Base-by-base conservation (phyloP, 2,329 filamentous ascomycete genomes). In the Escovopsis sp. region DNA sequence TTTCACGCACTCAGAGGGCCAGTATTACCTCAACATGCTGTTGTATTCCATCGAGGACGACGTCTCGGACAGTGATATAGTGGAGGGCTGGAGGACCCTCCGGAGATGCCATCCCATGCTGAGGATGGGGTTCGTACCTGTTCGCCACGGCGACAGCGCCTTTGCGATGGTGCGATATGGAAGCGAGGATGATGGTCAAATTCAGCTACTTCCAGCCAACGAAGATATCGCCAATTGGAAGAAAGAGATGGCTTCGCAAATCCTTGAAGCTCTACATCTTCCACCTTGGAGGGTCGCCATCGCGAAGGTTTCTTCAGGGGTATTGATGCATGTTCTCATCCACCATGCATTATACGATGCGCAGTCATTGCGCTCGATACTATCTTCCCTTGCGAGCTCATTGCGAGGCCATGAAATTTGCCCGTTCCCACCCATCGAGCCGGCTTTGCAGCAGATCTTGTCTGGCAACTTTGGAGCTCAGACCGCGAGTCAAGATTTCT, bases 281-380 rank as follows among this genome's bases (percentile, higher is more conserved):
- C 74, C 75, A 0, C 70, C 73, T 1, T 92, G 84, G 84, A 58
- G 59, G 11, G 53, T 83, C 15, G 57, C 60, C 0, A 33, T 85
- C 2, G 49, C 66, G 0, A 43, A 61, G 3, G 31, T 41, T 1
- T 36, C 47, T 0, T 34, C 41, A 0, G 31, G 35, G 1, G 26
- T 41, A 4, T 45, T 33, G 3, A 63, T 69, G 54, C 58, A 67
- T 32, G 42, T 75, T 4, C 51, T 61, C 2, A 64, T 85, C 3
- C 79, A 92, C 42, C 87, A 94, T 56, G 81, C 82, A 1, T 61
- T 94, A 0, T 94, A 92, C 44, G 87, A 94, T 58, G 87, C 85
- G 0, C 66, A 73, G 28, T 86, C 84, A 8, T 58, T 94, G 10
- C 62, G 70, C 4, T 48, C 63, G 1, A 65, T 94, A 1, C 55